Evolutionary conservation across 129 eudicot species (phyloP), one percentile per base, ranked within the genome.

Genomic region (Lactuca saligna): DNA sequence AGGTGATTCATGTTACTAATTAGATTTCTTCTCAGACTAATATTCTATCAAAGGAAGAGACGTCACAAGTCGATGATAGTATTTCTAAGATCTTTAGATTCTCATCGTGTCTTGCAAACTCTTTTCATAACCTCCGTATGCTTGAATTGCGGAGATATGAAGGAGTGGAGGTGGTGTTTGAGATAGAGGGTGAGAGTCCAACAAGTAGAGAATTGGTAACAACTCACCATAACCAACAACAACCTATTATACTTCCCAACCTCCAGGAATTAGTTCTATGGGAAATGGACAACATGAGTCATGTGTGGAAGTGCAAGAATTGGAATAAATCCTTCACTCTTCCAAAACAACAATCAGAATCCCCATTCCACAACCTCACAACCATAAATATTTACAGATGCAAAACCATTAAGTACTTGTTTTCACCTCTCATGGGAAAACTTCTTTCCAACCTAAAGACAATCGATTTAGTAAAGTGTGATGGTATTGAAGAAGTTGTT

Each of bases 261-360:
- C 50, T 61, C 31, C 8, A 37, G 2, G 25, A 15, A 1, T 35
- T 61, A n/a, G 0, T n/a, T 4, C 4, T 61, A 35, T 0, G 2
- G 0, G 0, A 15, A n/a, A 61, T 61, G 66, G 7, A 61, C 13
- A 3, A 14, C 5, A 61, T 61, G 66, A 61, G 31, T 61, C 66
- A 61, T 37, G 66, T 61, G 31, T 61, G 66, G 66, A 61, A 34
- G 46, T 60, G 65, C 16, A 25, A 1, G 29, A 60, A 14, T 14
- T 60, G 65, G 65, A 34, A 34, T n/a, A 34, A 61, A n/a, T 61
- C 37, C 13, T 61, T 61, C 15, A 15, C 29, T 25, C 29, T 25
- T 25, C 29, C 29, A 25, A 25, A 25, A 25, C 29, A 25, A 25
- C 29, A 25, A 25, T 25, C 29, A 25, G 29, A 25, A 25, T 25